Base-by-base conservation (phyloP, 2,329 filamentous ascomycete genomes). In the Aspergillus novofumigatus region DNA sequence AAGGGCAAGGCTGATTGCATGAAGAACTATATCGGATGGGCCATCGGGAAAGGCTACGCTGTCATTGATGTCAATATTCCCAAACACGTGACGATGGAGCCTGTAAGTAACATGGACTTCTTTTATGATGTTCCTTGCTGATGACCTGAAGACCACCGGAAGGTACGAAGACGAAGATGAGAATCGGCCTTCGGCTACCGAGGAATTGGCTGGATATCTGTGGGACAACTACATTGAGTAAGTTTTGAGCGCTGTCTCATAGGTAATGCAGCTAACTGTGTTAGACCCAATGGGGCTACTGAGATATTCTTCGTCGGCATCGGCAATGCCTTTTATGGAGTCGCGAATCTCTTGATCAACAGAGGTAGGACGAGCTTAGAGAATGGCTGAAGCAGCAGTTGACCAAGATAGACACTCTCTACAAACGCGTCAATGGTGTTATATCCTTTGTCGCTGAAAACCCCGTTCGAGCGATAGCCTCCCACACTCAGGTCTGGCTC, bases 141-240 rank as follows among this genome's bases (percentile, higher is more conserved):
- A 72, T 62, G 68, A 66, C 57, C 65, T 67, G 60, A 62, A 72
- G 70, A 25, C 62, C 25, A 58, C 59, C 28, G 64, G 62, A 21
- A 65, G 62, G 59, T 75, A 81, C 47, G 72, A 88, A 60, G 78
- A 80, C 7, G 72, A 76, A 8, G 69, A 75, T 58, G 75, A 62
- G 64, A 75, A 69, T 54, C 83, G 84, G 72, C 86, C 84, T 59
- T 71, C 71, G 25, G 79, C 80, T 54, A 82, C 81, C 0, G 86
- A 89, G 60, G 87, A 93, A 59, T 78, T 97, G 10, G 85, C 93
- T 4, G 86, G 83, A 59, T 97, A 96, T 68, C 79, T 99, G 14
- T 99, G 94, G 94, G 92, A 97, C 66, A 99, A 99, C 69, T 97
- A 97, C 69, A 86, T 99, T 21, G 90, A 96, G 78, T 85, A 73